Evolutionary conservation across 805 yeast genomes (phyloP), one percentile per base, ranked within the genome.

Genomic region (Myxozyma neglecta): DNA sequence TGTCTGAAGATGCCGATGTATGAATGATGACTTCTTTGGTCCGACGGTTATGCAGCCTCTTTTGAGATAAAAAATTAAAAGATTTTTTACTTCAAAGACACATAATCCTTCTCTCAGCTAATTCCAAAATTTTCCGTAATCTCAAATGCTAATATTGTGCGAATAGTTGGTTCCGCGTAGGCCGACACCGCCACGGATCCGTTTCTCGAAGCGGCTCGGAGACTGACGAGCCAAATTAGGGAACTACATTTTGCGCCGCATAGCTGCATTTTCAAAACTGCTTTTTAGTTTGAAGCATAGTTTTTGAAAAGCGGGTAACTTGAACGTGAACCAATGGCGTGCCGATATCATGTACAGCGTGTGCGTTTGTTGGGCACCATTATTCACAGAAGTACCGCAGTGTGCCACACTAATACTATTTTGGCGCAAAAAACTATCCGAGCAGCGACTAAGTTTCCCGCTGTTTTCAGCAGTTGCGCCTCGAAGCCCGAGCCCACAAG

Each of bases 321-420:
- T 7, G 32, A 40, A 43, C 18, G 45, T 13, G 44, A 40, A 49
- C 61, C 61, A 57, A 53, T 57, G 47, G 57, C 57, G 43, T 47
- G 53, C 35, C 60, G 53, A 47, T 35, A 52, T 36, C 37, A 34
- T 4, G 24, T 14, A 9, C 14, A 16, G 14, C 7, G 54, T 6
- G 34, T 7, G n/a, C 13, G 24, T 11, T 3, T 34, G 9, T 13
- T 16, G 18, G 16, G 8, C 13, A 43, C 56, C 54, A 44, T n/a
- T 9, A 14, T 39, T 40, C 42, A 7, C 11, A 11, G 6, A n/a
- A 10, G 1, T 24, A 13, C 5, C 39, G 44, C 16, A n/a, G 9
- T 16, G 45, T 7, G 1, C 14, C 8, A n/a, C 29, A 20, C 14
- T 9, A 18, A 11, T 24, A 40, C 34, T 39, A 44, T 46, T 40